Percentiles rank a stretch among this genome's conserved stretches.
Evolutionary conservation across 257 asterid genomes (phyloP).

Genomic region (Haberlea rhodopensis): DNA sequence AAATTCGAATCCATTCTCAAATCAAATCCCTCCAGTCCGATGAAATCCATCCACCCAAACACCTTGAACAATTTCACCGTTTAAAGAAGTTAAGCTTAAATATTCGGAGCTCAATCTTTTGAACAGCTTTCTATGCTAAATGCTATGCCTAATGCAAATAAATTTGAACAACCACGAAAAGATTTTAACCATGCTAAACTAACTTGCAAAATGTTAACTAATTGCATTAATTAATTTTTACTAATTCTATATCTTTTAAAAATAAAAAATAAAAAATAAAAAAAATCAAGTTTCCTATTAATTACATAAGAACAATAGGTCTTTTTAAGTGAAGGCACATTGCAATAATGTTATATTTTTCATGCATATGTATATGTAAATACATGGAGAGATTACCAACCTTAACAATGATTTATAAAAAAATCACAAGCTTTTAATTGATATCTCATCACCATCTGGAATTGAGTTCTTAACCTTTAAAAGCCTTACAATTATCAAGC

Average conservation of each 20-base stretch:
- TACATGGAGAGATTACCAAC: slow-evolving; percentile 53
- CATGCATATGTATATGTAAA: slow-evolving; percentile 12
- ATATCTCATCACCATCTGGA: slow-evolving; percentile 4
- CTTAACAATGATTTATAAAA: slow-evolving; percentile 26
- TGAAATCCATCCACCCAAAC: too few relatives aligned
- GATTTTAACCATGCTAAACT: background rate
- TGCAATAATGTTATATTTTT: slow-evolving; percentile 17
- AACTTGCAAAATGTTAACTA: background rate
- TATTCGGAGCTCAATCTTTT: too few relatives aligned
- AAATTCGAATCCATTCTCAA: too few relatives aligned
- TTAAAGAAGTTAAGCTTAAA: too few relatives aligned
- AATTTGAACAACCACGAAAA: too few relatives aligned
- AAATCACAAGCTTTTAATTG: slow-evolving; percentile 22
- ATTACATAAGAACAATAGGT: background rate
- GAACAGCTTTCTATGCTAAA: too few relatives aligned
- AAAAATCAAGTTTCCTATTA: too few relatives aligned
- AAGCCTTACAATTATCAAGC: slow-evolving; percentile 17
- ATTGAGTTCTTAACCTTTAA: slow-evolving; percentile 13
- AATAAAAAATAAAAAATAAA: too few relatives aligned
- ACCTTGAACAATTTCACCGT: too few relatives aligned
- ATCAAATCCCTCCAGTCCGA: too few relatives aligned
- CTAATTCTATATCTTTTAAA: too few relatives aligned
- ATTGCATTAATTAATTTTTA: background rate
- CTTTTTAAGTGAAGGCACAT: background rate
- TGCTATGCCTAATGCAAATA: too few relatives aligned